A percentile compares a stretch with the other conserved stretches of the same genome.
Conservation (phyloP, 768 basidiomycete species). For the Termitomyces sp. region DNA sequence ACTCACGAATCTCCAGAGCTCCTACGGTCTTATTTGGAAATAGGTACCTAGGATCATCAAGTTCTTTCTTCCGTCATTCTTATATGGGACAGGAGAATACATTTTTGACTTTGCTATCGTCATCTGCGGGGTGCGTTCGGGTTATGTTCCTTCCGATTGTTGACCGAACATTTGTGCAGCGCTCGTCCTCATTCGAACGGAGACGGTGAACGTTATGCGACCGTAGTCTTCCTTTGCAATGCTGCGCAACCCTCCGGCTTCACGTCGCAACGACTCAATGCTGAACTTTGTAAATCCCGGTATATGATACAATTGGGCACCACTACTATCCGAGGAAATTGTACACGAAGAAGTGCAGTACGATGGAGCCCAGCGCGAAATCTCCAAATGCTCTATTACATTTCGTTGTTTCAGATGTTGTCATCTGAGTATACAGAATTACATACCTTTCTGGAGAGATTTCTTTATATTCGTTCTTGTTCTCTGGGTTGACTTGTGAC, state of each 20-base stretch:
- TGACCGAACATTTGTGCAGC: slow-evolving; percentile 32
- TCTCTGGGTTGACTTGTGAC: slow-evolving; percentile 87
- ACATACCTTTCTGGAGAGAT: slow-evolving; percentile 91
- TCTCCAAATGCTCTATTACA: slow-evolving; percentile 88
- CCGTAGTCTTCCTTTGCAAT: background rate
- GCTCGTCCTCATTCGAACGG: slow-evolving; percentile 74
- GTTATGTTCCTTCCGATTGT: background rate
- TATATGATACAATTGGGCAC: slow-evolving; percentile 14
- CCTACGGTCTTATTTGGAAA: slow-evolving; percentile 74
- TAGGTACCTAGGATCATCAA: slow-evolving; percentile 40
- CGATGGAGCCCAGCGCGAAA: slow-evolving; percentile 91
- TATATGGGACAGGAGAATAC: slow-evolving; percentile 65
- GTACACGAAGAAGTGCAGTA: slow-evolving; percentile 97
- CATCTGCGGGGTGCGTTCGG: slow-evolving; percentile 64
- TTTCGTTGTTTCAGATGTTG: slow-evolving; percentile 1
- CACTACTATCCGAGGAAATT: slow-evolving; percentile 84
- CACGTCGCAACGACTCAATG: background rate
- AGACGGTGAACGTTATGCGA: slow-evolving; percentile 23
- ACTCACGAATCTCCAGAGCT: slow-evolving; percentile 44
- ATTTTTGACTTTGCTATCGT: slow-evolving; percentile 85
- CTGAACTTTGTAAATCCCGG: background rate
- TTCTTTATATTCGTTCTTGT: slow-evolving; percentile 78
- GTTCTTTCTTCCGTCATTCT: background rate
- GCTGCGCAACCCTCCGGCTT: background rate
- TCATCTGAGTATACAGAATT: background rate